Evolutionary conservation across 208 protist species (phyloP).

Genomic region (Leishmania tarentolae): DNA sequence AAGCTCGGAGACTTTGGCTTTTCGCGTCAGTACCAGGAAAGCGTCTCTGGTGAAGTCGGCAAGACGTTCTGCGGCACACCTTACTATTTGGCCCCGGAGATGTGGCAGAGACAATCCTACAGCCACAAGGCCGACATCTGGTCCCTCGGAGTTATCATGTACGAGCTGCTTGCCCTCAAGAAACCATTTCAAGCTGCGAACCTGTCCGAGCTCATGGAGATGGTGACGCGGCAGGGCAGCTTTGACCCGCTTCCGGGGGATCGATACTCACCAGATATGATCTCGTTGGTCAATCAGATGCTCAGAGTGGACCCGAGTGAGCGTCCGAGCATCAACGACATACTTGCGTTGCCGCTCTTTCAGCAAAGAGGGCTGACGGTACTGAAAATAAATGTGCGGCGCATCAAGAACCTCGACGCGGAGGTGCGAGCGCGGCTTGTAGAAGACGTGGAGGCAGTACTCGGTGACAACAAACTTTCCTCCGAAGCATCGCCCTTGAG

Average conservation of each 20-base stretch:
- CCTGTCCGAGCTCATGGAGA: conserved; percentile 54
- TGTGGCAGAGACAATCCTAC: conserved; percentile 88
- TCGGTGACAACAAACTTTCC: conserved; percentile 5
- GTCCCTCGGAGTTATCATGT: conserved; percentile 84
- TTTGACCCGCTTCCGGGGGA: conserved; percentile 51
- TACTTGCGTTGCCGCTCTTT: conserved; percentile 45
- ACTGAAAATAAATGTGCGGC: conserved; percentile 48
- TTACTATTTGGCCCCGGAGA: conserved; percentile 91
- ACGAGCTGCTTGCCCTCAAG: conserved; percentile 71
- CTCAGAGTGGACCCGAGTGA: conserved; percentile 50
- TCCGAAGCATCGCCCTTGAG: not conserved
- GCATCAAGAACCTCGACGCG: conserved; percentile 43
- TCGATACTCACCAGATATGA: conserved; percentile 41
- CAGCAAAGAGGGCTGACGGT: conserved; percentile 40
- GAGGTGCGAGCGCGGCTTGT: conserved; percentile 31
- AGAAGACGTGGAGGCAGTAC: conserved; percentile 37
- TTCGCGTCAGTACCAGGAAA: conserved; percentile 56
- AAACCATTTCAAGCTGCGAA: conserved; percentile 68
- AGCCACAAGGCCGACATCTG: conserved; percentile 92
- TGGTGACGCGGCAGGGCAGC: conserved; percentile 43
- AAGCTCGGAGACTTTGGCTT: conserved; percentile 92
- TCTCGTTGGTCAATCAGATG: conserved; percentile 47
- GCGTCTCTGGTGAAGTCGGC: conserved; percentile 52
- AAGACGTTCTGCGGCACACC: conserved; percentile 78
- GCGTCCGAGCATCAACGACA: conserved; percentile 51